Evolutionary conservation across 345 rosid genomes (phyloP), one percentile per base, ranked within the genome.

Genomic region (Capsella bursapastoris): DNA sequence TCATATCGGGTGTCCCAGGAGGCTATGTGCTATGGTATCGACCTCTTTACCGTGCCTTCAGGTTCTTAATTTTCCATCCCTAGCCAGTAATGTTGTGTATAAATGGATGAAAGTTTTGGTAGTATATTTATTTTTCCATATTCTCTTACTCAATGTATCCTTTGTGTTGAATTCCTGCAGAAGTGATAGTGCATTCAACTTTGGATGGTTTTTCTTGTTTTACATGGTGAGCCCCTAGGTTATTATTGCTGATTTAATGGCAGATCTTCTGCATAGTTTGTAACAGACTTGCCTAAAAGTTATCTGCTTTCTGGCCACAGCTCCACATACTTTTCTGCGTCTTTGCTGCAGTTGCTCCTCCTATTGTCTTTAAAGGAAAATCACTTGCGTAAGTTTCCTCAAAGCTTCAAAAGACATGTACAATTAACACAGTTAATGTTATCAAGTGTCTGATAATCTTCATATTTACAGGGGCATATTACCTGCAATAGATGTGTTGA

Each of bases 271-370:
- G n/a, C 32, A 43, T 71, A 32, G 4, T 18, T 15, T 11, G n/a
- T 15, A 69, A 48, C 35, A 11, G 57, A 34, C 37, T 32, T 18
- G 10, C 7, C 25, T 32, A 2, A 74, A 50, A 51, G 44, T 27
- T 34, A 62, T 56, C 71, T 70, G 37, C 18, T 45, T 27, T 47
- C 34, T 66, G 67, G 55, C 18, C 37, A 69, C 87, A 96, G 98
- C 38, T 96, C 71, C 99, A 96, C 72, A 88, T 92, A 64, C 83
- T 76, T 66, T 92, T 92, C 79, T 85, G 90, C 80, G 77, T 96
- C 75, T 63, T 89, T 18, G 97, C 98, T 72, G 92, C 99, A 15
- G 94, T 96, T 70, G 97, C 99, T 75, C 99, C 99, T 55, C 98
- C 99, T 48, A 55, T 92, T 48, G 47, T 96, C 80, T 96, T 96